Evolutionary conservation across 768 basidiomycete species (phyloP), one percentile per base, ranked within the genome.

Genomic region (Xerocomellus dryophilus): DNA sequence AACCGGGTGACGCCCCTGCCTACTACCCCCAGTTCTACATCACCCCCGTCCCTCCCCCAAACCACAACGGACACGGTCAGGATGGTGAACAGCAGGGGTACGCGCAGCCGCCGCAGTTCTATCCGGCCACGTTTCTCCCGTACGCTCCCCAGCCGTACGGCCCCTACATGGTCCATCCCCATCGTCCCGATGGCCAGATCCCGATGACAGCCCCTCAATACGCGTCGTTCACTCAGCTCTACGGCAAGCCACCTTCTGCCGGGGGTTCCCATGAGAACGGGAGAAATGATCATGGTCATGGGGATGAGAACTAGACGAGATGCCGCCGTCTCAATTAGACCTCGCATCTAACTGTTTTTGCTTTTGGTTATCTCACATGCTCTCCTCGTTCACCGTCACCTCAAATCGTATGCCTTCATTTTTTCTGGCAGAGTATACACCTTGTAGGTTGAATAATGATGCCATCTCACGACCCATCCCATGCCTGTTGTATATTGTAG

Each of bases 11-110:
- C 58, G 70, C 72, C 21, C 73, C 81, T 36, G 62, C 81, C 39
- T 85, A 81, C 69, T 76, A 77, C 62, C 78, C 79, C 44, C 76
- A 67, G 61, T 69, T 76, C 61, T 81, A 80, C 63, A 75, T 78
- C 64, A 59, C 79, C 47, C 74, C 78, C 14, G 67, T 77, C 54
- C 76, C 74, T 48, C 73, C 74, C 68, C 73, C 55, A 63, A 72
- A 61, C 70, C 73, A 61, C 62, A 73, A 55, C 53, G 73, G 58
- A 51, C 72, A 72, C 38, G 70, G 74, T 39, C 78, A 78, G 44
- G 75, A 75, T 29, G 75, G 75, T 56, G 73, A 73, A 60, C 72
- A 71, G 50, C 70, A 67, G 67, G 70, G 65, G 53, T 72, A 70
- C 39, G 74, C 75, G 56, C 68, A 76, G 57, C 65, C 73, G 50